Base-by-base conservation (phyloP, 768 basidiomycete genomes). In the Lactifluus hygrophoroides region DNA sequence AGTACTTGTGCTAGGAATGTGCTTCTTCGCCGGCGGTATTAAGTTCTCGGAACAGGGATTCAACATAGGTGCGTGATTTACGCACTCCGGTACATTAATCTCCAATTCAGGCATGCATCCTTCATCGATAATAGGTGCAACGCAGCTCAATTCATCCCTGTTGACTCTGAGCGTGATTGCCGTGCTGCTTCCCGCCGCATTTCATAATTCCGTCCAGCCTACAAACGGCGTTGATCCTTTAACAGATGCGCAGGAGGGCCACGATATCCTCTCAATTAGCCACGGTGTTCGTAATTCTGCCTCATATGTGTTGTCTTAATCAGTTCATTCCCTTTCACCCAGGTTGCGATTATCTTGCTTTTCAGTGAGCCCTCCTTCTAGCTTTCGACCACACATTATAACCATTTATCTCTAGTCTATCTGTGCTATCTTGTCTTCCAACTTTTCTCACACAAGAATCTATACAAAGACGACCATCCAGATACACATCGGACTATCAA, bases 1-100 rank as follows among this genome's bases (percentile, higher is more conserved):
- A 88, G 86, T 91, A 34, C 77, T 94, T 50, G 84, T 93, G 17
- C 77, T 92, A 30, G 90, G 90, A 49, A 90, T 93, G 90, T 91
- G 90, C 66, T 92, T 92, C 73, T 91, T 92, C 64, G 88, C 86
- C 21, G 90, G 89, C 56, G 90, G 90, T 19, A 72, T 83, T 51
- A 80, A 80, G 64, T 91, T 82, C 66, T 86, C 85, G 19, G 85
- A 90, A 64, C 90, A 91, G 71, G 88, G 84, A 1, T 88, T 90
- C 65, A 83, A 84, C 48, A 72, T 78, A 40, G 84, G 88, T 88
- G 62, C 67, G 86, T 75, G 49, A 60, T 42, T 17, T 45, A 21
- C 27, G 50, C 32, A 38, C 46, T 30, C 30, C 28, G 19, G 40
- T 37, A 19, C 35, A 45, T 32, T 34, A n/a, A 27, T 38, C 1